A percentile compares a stretch with the other conserved stretches of the same genome.
Conservation (phyloP, 106 monocot species). For the Hemerocallis citrina region DNA sequence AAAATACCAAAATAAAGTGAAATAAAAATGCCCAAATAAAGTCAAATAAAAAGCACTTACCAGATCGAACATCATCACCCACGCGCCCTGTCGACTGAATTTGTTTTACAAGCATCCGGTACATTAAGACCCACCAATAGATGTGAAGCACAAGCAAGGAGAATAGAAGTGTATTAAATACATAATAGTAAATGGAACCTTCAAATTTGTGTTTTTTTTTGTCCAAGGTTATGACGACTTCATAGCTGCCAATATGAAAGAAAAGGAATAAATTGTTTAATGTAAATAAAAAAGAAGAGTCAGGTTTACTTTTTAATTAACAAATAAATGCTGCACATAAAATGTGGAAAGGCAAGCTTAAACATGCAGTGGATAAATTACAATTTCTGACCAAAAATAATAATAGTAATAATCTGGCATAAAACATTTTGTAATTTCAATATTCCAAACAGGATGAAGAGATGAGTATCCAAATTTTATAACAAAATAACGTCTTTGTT, state of each 20-base stretch:
- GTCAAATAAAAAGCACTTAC: background rate
- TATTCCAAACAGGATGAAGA: no score
- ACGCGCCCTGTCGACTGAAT: constrained; percentile 20
- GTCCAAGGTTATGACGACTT: constrained; percentile 43
- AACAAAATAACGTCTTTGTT: no score
- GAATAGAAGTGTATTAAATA: constrained; percentile 55
- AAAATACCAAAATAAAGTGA: no score
- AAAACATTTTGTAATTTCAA: no score
- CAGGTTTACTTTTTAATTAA: no score
- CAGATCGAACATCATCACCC: constrained; percentile 43
- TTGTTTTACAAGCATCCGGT: constrained; percentile 74
- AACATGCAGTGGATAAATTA: no score
- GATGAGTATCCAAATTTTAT: no score
- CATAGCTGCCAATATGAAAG: constrained; percentile 36
- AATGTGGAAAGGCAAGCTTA: no score
- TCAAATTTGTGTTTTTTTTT: constrained; percentile 57
- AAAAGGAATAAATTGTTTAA: constrained; percentile 5
- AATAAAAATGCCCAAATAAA: background rate
- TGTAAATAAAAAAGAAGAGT: no score
- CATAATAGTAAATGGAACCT: constrained; percentile 69
- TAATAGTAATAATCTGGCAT: no score
- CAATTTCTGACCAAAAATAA: no score
- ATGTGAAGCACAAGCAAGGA: constrained; percentile 41
- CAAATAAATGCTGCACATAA: no score
- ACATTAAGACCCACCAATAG: constrained; percentile 92